Conservation (phyloP, 2,329 filamentous ascomycete species). For the Hymenoscyphus repandus region DNA sequence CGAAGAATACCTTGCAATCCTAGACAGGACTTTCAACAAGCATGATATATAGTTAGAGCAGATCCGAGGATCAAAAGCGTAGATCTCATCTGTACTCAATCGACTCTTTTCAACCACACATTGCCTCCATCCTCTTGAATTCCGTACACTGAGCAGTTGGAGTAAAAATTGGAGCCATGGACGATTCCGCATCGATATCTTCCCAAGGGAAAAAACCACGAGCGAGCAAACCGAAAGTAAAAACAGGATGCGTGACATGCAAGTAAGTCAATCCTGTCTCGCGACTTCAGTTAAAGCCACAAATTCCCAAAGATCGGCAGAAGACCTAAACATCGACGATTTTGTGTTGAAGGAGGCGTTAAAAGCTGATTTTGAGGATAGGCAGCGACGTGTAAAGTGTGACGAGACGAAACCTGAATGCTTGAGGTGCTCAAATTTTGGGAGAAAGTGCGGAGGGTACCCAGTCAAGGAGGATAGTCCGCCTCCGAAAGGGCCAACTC, state of each 20-base stretch:
- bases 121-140: not conserved
- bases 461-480: constrained; percentile 7
- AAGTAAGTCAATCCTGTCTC: constrained; percentile 38
- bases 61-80: not conserved
- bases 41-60: not conserved
- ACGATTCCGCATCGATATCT: not conserved
- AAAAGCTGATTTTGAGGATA: not conserved
- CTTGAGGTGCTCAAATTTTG: constrained; percentile 22
- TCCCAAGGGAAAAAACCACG: constrained; percentile 15
- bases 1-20: not conserved
- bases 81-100: not conserved
- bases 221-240: constrained; percentile 44
- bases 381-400: constrained; percentile 15
- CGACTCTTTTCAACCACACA: no score
- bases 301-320: not conserved
- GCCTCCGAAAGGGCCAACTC: constrained; percentile 4
- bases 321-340: not conserved
- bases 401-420: constrained; percentile 22
- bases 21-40: not conserved
- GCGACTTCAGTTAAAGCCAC: not conserved
- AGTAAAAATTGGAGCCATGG: constrained; percentile 1
- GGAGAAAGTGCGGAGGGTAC: constrained; percentile 22
- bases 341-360: not conserved
- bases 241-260: constrained; percentile 61
- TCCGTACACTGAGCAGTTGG: not conserved